Evolutionary conservation across 2,329 filamentous ascomycete genomes (phyloP), one percentile per base, ranked within the genome.

Genomic region (Mariannaea elegans): DNA sequence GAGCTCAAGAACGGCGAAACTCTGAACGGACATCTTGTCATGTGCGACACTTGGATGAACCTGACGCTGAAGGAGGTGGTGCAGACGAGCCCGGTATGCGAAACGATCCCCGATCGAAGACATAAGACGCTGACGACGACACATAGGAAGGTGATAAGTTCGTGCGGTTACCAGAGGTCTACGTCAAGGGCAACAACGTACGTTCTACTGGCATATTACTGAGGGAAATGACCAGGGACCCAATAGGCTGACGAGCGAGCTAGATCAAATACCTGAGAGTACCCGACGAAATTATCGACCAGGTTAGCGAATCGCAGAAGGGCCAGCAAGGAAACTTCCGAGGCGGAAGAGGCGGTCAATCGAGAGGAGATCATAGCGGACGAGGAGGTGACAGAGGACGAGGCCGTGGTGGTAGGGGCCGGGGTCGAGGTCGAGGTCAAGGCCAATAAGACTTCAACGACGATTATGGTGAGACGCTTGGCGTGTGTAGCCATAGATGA

Each of bases 1-100:
- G 94, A 97, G 82, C 90, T 97, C 67, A 97, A 97, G 84, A 97
- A 94, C 74, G 94, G 94, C 80, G 94, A 99, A 80, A 98, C 95
- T 0, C 86, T 99, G 62, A 99, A 98, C 80, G 95, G 95, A 64
- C 93, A 97, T 74, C 84, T 99, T 60, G 91, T 97, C 77, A 93
- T 90, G 77, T 99, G 94, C 87, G 95, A 99, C 78, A 99, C 94
- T 47, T 99, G 95, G 93, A 99, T 99, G 95, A 99, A 99, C 81
- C 82, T 99, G 70, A 98, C 94, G 2, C 81, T 99, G 67, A 97
- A 95, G 78, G 95, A 98, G 77, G 96, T 99, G 19, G 92, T 98
- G 32, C 94, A 98, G 79, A 98, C 95, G 16, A 97, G 91, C 75
- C 89, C 94, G 21, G 88, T 90, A 78, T 50, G 83, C 55, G 16